Base-by-base conservation (phyloP, 345 rosid genomes). In the Syzygium oleosum region DNA sequence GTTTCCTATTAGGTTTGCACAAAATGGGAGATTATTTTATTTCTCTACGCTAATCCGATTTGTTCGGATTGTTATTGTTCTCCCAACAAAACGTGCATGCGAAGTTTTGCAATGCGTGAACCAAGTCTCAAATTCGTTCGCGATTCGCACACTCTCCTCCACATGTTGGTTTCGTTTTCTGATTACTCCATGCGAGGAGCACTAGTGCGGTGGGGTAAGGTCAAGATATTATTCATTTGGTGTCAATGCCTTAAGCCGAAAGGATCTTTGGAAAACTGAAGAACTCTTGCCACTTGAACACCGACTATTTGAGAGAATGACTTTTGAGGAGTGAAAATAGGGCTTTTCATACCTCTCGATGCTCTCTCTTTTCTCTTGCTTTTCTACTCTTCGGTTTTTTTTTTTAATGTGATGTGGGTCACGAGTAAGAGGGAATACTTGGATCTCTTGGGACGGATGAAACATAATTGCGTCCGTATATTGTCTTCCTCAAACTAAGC, bases 31-130 rank as follows among this genome's bases (percentile, higher is more conserved):
- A 61, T 13, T n/a, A 8, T 12, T n/a, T 61, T 61, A 61, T 61
- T 61, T 17, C 9, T 0, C 9, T n/a, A 0, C 4, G 0, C 15
- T 13, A 61, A 61, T 61, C 4, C 8, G 0, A n/a, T n/a, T 61
- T 61, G 19, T 61, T n/a, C 19, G 15, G 0, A 16, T 13, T n/a
- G 7, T 61, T 4, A 3, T 1, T 12, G 5, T n/a, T 61, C 15
- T 61, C 73, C 38, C 31, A 0, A 61, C 17, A 38, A 3, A 38
- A 38, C 41, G 4, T 38, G 41, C 41, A 38, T 38, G 41, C 41
- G 41, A 38, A 38, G 41, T 38, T 38, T 38, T 3, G 41, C 41
- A 38, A 38, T 38, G 41, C 41, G 41, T 38, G 4, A 38, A 3
- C 41, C 41, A 38, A 38, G 41, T 56, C 13, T 23, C 61, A 23